Percentiles rank a stretch among this genome's conserved stretches.
Conservation (phyloP, 1,139 yeast species). For the Lipomyces yarrowii region DNA sequence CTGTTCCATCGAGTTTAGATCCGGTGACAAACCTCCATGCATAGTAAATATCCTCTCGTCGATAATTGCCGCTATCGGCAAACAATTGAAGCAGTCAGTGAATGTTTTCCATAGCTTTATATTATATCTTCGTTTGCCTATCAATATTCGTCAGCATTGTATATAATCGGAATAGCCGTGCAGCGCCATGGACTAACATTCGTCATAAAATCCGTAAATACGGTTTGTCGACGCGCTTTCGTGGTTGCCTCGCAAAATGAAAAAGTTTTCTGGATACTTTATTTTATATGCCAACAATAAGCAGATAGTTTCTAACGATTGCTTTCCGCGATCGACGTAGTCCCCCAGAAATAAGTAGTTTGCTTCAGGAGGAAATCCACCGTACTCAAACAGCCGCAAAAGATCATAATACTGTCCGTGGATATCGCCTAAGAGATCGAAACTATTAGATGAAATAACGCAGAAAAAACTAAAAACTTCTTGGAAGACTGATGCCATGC, state of each 20-base stretch:
- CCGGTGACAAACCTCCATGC: conserved; percentile 99
- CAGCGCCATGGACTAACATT: conserved; percentile 56
- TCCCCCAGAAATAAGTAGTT: conserved; percentile 94
- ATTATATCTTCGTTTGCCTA: conserved; percentile 79
- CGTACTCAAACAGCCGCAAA: conserved; percentile 91
- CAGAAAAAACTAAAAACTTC: not conserved
- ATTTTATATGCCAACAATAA: conserved; percentile 90
- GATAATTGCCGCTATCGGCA: conserved; percentile 96
- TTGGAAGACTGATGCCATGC: not conserved
- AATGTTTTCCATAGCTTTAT: conserved; percentile 97
- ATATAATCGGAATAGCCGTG: not conserved
- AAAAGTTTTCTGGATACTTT: conserved; percentile 96
- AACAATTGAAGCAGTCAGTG: conserved; percentile 95
- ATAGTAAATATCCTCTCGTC: conserved; percentile 97
- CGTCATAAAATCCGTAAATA: conserved; percentile 96
- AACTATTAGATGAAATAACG: not conserved
- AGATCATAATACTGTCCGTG: conserved; percentile 98
- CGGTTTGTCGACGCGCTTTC: conserved; percentile 97
- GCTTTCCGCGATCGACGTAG: conserved; percentile 98
- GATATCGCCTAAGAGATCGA: conserved; percentile 76
- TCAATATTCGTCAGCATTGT: not conserved
- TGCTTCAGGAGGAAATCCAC: conserved; percentile 99
- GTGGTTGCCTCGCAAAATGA: conserved; percentile 92
- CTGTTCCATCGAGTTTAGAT: conserved; percentile 95
- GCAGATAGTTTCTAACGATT: conserved; percentile 92